phyloP scores from a whole-genome alignment of 169 alveolate genomes.

The Plasmodium yoelii region DNA sequence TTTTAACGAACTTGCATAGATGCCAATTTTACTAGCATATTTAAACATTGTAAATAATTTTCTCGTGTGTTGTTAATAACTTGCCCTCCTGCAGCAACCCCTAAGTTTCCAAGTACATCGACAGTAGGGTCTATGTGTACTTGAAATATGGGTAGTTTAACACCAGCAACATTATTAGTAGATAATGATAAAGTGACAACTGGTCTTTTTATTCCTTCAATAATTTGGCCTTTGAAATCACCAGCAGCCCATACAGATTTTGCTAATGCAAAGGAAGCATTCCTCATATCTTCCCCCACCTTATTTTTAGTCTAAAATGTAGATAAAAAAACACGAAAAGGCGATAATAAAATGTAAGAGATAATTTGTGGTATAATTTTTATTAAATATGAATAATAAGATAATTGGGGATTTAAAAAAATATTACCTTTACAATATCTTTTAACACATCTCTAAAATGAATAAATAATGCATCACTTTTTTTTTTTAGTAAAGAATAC shows the following conservation, averaged over 20 bases:
- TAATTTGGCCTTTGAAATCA: slow-evolving; percentile 90
- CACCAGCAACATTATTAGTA: slow-evolving; percentile 97
- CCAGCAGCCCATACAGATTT: slow-evolving; percentile 97
- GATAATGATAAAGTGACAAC: slow-evolving; percentile 92
- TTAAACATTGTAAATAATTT: slow-evolving; percentile 84
- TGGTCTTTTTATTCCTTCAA: slow-evolving; percentile 94
- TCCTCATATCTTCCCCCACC: slow-evolving; percentile 93
- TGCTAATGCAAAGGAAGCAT: slow-evolving; percentile 93
- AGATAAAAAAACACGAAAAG: neutral
- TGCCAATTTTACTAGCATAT: slow-evolving; percentile 93
- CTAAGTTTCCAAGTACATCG: slow-evolving; percentile 86
- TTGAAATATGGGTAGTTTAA: slow-evolving; percentile 93
- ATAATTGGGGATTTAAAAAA: too few species aligned
- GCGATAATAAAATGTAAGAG: neutral
- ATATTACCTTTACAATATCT: slow-evolving; percentile 90
- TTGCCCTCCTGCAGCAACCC: slow-evolving; percentile 89
- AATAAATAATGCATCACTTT: slow-evolving; percentile 95
- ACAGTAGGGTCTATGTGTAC: slow-evolving; percentile 92
- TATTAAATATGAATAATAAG: too few species aligned
- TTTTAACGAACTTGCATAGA: slow-evolving; percentile 90
- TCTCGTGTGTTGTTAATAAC: slow-evolving; percentile 88
- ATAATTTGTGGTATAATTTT: neutral
- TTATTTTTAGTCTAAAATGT: slow-evolving; percentile 83
- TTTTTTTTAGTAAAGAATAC: slow-evolving; percentile 92
- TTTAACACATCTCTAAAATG: slow-evolving; percentile 92